A percentile compares a stretch with the other conserved stretches of the same genome.
phyloP scores from a whole-genome alignment of 331 rosid genomes.

The Rosa hybrid region DNA sequence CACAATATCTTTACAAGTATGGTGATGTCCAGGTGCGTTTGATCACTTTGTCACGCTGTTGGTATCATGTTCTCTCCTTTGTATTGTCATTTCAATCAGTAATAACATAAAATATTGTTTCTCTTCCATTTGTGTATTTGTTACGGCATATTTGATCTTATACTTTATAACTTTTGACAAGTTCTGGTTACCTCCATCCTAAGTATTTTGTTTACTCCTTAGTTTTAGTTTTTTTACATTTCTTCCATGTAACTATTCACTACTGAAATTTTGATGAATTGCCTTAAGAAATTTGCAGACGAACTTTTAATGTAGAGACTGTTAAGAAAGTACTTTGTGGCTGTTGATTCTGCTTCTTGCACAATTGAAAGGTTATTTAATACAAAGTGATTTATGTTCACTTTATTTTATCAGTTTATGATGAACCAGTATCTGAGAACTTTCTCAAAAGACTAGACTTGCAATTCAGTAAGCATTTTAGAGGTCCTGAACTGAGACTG shows the following conservation, averaged over 20 bases:
- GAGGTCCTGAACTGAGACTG: too few species aligned
- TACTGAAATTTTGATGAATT: constrained; percentile 37
- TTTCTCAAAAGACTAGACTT: too few species aligned
- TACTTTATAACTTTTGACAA: too few species aligned
- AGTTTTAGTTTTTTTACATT: background rate
- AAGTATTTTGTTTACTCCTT: background rate
- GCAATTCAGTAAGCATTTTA: too few species aligned
- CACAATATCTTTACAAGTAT: background rate
- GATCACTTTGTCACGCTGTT: background rate
- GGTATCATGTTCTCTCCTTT: background rate
- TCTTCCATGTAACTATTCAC: constrained; percentile 18
- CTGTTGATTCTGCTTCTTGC: constrained; percentile 51
- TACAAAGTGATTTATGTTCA: constrained; percentile 58
- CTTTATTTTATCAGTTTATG: constrained; percentile 56
- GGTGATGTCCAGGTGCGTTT: background rate
- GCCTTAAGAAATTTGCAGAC: constrained; percentile 72
- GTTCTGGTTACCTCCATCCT: background rate
- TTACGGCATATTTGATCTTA: background rate
- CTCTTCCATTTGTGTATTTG: background rate
- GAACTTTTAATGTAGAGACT: constrained; percentile 58
- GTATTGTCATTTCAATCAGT: background rate
- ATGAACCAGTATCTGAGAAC: too few species aligned
- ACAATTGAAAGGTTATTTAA: constrained; percentile 35
- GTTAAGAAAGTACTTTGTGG: constrained; percentile 56
- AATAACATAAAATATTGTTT: background rate